Evolutionary conservation across 2,329 filamentous ascomycete species (phyloP).

Genomic region (Mycocentrospora acerina): DNA sequence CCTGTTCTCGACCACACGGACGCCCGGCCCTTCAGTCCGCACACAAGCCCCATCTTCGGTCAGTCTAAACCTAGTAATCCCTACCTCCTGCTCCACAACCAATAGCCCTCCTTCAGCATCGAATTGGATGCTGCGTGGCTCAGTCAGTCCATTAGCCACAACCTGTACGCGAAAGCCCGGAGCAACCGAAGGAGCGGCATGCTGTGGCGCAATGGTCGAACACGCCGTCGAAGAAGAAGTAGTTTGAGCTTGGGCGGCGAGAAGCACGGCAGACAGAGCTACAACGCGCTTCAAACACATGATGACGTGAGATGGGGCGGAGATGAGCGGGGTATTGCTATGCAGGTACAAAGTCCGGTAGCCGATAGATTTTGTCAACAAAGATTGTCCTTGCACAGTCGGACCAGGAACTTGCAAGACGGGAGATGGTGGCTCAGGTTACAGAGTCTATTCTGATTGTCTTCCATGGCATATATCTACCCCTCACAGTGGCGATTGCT

Average conservation of each 20-base stretch:
- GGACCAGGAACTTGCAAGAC: no score
- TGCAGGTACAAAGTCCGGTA: not conserved
- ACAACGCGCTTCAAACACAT: slow-evolving; percentile 30
- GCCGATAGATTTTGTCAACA: no score
- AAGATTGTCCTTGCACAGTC: no score
- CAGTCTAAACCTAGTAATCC: slow-evolving; percentile 43
- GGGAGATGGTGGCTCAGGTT: no score
- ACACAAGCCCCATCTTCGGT: slow-evolving; percentile 32
- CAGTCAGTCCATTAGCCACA: slow-evolving; percentile 48
- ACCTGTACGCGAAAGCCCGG: slow-evolving; percentile 47
- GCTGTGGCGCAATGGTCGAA: slow-evolving; percentile 39
- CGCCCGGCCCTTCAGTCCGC: slow-evolving; percentile 22
- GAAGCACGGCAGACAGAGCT: slow-evolving; percentile 22
- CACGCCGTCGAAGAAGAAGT: slow-evolving; percentile 28
- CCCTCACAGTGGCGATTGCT: no score
- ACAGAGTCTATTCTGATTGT: no score
- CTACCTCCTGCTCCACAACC: slow-evolving; percentile 49
- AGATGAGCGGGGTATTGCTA: not conserved
- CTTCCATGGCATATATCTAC: no score
- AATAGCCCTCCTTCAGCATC: slow-evolving; percentile 51
- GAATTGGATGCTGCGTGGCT: slow-evolving; percentile 51
- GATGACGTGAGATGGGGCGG: not conserved
- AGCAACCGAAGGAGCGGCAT: slow-evolving; percentile 46
- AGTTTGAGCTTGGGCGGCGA: slow-evolving; percentile 26
- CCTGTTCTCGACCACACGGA: slow-evolving; percentile 28